Percentiles rank a stretch among this genome's conserved stretches.
Conservation (phyloP, 73 alveolate species). For the Paramecium octaurelia region DNA sequence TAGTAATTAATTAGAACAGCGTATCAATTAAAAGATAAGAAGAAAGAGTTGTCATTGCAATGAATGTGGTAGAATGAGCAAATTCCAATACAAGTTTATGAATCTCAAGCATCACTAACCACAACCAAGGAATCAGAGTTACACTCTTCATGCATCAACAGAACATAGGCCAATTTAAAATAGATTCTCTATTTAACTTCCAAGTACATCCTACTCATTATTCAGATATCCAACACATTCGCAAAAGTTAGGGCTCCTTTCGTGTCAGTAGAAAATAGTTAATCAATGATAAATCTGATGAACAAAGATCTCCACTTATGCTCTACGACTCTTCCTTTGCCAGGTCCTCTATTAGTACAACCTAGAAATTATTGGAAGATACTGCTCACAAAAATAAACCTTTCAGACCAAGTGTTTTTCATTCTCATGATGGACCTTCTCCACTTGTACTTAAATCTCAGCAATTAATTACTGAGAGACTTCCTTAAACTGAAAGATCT, state of each 20-base stretch:
- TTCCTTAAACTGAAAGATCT: not conserved
- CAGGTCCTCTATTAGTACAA: not conserved
- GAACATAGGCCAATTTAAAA: not conserved
- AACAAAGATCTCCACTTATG: not conserved
- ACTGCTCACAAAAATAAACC: not conserved
- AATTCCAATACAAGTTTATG: not conserved
- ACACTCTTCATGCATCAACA: not conserved
- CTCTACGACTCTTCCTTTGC: not conserved
- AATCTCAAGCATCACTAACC: not conserved
- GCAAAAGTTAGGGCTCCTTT: not conserved
- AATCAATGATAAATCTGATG: not conserved
- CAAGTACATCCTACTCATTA: not conserved
- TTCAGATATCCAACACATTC: not conserved
- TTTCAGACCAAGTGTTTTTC: not conserved
- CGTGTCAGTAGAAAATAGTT: not conserved
- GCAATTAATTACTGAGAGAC: not conserved
- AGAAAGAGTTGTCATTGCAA: conserved; percentile 24
- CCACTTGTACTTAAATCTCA: not conserved
- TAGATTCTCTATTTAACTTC: not conserved
- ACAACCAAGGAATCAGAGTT: not conserved
- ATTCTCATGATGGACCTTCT: not conserved
- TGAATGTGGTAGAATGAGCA: not conserved
- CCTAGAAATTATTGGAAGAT: not conserved
- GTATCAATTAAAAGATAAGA: not conserved
- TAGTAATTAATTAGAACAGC: not conserved